These are phyloP conservation scores for Coniochaeta hoffmannii DNA, from an alignment of 2,329 filamentous ascomycete species.

Conservation along the genomic window DNA sequence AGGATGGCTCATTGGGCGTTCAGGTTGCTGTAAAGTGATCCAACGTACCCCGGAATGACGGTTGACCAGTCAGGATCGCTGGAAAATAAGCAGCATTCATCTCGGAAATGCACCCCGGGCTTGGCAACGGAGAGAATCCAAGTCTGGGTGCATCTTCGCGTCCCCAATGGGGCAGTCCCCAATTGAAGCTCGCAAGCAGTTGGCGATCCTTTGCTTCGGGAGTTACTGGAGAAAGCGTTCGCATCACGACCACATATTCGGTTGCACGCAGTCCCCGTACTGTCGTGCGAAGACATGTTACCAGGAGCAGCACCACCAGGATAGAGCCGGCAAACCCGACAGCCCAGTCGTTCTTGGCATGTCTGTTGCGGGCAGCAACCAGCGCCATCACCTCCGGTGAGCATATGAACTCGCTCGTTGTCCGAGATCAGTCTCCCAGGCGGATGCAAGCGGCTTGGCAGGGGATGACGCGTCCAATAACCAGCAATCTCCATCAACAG, in stretches of 20 bases:
- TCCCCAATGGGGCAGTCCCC: neutral
- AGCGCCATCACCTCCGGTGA: neutral
- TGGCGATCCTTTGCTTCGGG: neutral
- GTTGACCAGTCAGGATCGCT: neutral
- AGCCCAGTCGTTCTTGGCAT: neutral
- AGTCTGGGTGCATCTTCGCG: neutral
- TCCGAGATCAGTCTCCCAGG: neutral
- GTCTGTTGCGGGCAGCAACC: neutral
- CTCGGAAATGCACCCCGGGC: neutral
- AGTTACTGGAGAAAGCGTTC: neutral
- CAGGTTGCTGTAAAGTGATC: neutral
- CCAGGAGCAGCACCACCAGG: neutral
- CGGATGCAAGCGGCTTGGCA: neutral
- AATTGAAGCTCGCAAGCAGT: neutral
- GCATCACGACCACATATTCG: neutral
- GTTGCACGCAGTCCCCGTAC: neutral
- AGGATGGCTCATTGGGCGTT: neutral
- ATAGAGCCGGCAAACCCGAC: neutral
- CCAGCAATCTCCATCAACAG: neutral
- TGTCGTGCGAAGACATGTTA: too few species aligned
- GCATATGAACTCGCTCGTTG: neutral
- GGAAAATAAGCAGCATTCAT: neutral
- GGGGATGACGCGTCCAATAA: neutral
- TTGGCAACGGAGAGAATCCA: conserved; percentile 1
- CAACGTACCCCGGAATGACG: neutral